These are phyloP conservation scores for Erucastrum elatum DNA, from an alignment of 345 rosid species.

Conservation along the genomic window DNA sequence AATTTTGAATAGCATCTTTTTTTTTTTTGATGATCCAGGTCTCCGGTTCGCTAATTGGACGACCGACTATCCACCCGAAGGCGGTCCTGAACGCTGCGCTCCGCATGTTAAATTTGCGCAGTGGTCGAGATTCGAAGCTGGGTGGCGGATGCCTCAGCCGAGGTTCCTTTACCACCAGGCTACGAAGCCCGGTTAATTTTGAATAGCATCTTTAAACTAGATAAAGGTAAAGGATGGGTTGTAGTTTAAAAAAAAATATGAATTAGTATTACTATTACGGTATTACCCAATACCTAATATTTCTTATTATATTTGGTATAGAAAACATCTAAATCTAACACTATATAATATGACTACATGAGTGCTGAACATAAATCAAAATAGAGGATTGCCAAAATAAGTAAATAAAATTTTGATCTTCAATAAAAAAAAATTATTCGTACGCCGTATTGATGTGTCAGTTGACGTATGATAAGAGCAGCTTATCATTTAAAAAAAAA, in stretches of 20 bases:
- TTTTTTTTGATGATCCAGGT: too few species aligned
- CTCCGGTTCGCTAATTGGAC: too few species aligned
- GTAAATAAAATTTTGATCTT: neutral
- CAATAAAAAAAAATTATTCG: neutral
- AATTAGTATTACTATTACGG: too few species aligned
- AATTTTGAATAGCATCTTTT: neutral
- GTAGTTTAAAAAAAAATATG: neutral
- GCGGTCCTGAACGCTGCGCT: too few species aligned
- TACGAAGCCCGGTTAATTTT: too few species aligned
- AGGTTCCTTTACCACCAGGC: too few species aligned
- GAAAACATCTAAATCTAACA: neutral
- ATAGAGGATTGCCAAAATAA: neutral
- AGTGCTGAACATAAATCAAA: neutral
- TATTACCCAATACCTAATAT: neutral
- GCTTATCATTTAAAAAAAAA: neutral
- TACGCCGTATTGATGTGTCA: neutral
- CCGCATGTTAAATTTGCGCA: too few species aligned
- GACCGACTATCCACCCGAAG: too few species aligned
- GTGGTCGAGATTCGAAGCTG: too few species aligned
- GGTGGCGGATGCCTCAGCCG: too few species aligned
- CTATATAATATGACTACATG: neutral
- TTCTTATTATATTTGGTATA: neutral
- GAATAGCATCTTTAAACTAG: neutral
- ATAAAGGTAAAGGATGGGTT: neutral
- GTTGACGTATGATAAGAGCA: neutral